These are phyloP conservation scores for Tulasnella sp. DNA, from an alignment of 768 basidiomycete species.

Conservation along the genomic window DNA sequence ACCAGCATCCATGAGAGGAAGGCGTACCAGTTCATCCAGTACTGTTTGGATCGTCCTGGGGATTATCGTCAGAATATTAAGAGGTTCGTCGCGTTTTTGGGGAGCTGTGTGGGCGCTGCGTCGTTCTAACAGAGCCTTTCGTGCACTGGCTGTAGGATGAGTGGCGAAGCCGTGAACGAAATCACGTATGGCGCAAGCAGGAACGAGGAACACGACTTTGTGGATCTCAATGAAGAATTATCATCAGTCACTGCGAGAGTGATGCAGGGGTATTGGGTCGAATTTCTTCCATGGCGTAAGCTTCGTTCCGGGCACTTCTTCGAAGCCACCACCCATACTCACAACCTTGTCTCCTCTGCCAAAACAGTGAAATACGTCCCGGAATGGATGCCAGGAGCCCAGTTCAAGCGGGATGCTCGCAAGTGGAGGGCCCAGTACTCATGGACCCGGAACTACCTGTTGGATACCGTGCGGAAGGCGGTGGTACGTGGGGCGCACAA, in stretches of 20 bases:
- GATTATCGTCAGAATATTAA: neutral
- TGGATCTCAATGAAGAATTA: slow-evolving; percentile 12
- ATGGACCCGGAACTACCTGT: neutral
- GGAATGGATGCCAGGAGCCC: neutral
- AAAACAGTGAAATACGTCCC: slow-evolving; percentile 5
- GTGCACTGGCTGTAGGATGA: neutral
- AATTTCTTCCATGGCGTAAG: slow-evolving; percentile 23
- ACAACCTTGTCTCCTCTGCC: too few species aligned
- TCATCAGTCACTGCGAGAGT: neutral
- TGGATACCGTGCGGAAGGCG: neutral
- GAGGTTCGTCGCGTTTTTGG: neutral
- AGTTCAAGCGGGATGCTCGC: neutral
- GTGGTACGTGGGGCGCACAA: neutral
- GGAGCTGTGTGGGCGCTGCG: neutral
- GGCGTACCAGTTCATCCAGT: neutral
- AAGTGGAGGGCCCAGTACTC: neutral
- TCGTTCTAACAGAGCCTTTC: neutral
- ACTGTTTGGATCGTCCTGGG: neutral
- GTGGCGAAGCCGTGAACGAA: slow-evolving; percentile 2
- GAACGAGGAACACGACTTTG: slow-evolving; percentile 20
- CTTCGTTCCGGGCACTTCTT: too few species aligned
- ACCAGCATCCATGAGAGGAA: slow-evolving; percentile 8
- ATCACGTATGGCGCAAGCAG: slow-evolving; percentile 11
- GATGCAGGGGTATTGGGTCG: slow-evolving; percentile 15
- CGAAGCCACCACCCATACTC: too few species aligned